phyloP scores from a whole-genome alignment of 2,329 filamentous ascomycete species.

The Clonostachys byssicola region DNA sequence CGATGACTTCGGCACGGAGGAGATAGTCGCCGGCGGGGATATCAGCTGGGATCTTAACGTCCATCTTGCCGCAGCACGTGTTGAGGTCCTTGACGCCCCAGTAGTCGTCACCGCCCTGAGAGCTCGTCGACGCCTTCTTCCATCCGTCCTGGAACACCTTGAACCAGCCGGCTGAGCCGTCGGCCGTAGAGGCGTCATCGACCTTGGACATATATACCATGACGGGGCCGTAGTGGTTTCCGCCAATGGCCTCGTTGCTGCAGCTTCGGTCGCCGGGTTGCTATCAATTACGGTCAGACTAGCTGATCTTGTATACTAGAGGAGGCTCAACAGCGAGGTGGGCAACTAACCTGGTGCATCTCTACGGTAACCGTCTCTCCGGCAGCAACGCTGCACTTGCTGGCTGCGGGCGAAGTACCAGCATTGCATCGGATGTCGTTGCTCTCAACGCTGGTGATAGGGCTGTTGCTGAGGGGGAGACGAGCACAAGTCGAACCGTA shows the following conservation, averaged over 20 bases:
- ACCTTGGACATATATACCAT: slow-evolving; percentile 48
- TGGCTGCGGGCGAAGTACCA: slow-evolving; percentile 24
- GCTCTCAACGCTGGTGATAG: slow-evolving; percentile 38
- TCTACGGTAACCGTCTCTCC: slow-evolving; percentile 48
- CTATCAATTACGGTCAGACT: slow-evolving; percentile 9
- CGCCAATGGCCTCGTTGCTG: slow-evolving; percentile 44
- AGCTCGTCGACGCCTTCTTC: slow-evolving; percentile 18
- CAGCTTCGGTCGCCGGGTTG: slow-evolving; percentile 42
- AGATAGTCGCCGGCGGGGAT: slow-evolving; percentile 48
- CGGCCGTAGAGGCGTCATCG: slow-evolving; percentile 36
- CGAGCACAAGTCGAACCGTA: slow-evolving; percentile 39
- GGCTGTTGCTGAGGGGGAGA: slow-evolving; percentile 43
- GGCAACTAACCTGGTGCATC: slow-evolving; percentile 42
- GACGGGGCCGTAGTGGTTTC: slow-evolving; percentile 49
- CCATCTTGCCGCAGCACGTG: slow-evolving; percentile 32
- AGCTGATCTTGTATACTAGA: background rate
- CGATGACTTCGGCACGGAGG: slow-evolving; percentile 48
- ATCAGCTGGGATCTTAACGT: slow-evolving; percentile 35
- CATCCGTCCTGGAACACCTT: slow-evolving; percentile 47
- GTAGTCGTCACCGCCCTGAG: slow-evolving; percentile 35
- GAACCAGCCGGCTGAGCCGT: slow-evolving; percentile 40
- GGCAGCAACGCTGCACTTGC: slow-evolving; percentile 40
- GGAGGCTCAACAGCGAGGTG: too few relatives aligned
- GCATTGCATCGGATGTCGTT: slow-evolving; percentile 40
- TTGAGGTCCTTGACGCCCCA: slow-evolving; percentile 38